Base-by-base conservation (phyloP, 305 asterid species). In the Fraxinus paxiana region DNA sequence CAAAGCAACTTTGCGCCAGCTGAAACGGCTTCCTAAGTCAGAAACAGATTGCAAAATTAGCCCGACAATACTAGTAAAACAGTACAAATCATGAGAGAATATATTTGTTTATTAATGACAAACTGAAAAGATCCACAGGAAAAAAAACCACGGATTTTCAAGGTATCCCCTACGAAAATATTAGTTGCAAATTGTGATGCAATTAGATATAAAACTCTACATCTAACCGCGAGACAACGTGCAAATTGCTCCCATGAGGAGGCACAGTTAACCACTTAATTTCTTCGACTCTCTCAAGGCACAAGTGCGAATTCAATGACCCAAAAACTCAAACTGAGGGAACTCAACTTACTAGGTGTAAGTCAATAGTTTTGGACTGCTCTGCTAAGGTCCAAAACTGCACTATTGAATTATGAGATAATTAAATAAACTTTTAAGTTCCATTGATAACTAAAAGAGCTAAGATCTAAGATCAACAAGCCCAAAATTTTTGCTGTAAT, bases 1-100 rank as follows among this genome's bases (percentile, higher is more conserved):
- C 98, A 93, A 38, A 95, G 91, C 79, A 95, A 81, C 82, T 93
- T 95, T 18, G 97, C 98, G 46, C 98, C 98, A 56, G 94, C 98
- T 80, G 88, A 76, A 71, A 85, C 97, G 28, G 98, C 98, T 82
- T 95, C 98, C 92, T 94, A 89, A 22, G 46, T 20, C 43, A 69
- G 70, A 30, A 41, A 83, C 54, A 48, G 63, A 61, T 12, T 63
- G 22, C 46, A 73, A 73, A 82, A 74, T 73, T 72, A 82, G 80
- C 56, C 74, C 34, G 13, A 24, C 9, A 17, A 26, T 12, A 67
- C 37, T 18, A 67, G 22, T 30, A 12, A 26, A 71, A 38, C 28
- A 73, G 28, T 34, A 28, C 7, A 20, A 13, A 56, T 28, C 35
- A 51, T 18, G 41, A 33, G 2, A 41, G 2, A 15, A 72, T 4